Base-by-base conservation (phyloP, 2,329 filamentous ascomycete species). In the Aspergillus neoniger region DNA sequence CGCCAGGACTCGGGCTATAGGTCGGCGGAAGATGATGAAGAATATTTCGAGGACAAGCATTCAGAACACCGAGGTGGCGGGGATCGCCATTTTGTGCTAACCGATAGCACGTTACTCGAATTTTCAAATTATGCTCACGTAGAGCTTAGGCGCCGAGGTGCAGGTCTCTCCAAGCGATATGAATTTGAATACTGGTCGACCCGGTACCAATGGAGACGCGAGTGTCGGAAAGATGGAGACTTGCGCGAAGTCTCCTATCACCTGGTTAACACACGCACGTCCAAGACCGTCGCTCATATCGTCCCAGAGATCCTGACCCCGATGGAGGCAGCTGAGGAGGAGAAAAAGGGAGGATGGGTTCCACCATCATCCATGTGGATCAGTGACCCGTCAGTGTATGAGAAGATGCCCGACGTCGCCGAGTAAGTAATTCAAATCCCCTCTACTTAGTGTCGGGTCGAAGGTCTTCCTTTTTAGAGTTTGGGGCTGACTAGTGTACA, bases 51-150 rank as follows among this genome's bases (percentile, higher is more conserved):
- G 17, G 61, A 68, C 51, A 55, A 61, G 25, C 56, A 61, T 30
- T 38, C 62, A 25, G 64, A 55, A 4, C 56, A 52, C 30, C 60
- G 60, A 44, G 64, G 63, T 3, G 57, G 55, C 21, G 48, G 58
- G 10, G 52, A 63, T 61, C 61, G 57, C 32, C 58, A 61, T 19
- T 55, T 77, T 56, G 71, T 81, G 48, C 86, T 91, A 17, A 91
- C 88, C 60, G 92, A 96, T 75, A 89, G 85, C 38, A 90, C 94
- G 74, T 91, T 92, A 77, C 85, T 99, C 36, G 94, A 98, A 74
- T 99, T 97, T 74, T 96, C 92, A 66, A 99, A 98, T 79, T 99
- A 99, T 74, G 94, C 94, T 2, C 92, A 95, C 69, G 87, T 98
- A 43, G 91, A 96, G 65, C 80, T 99, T 54, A 87, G 85, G 67